phyloP scores from a whole-genome alignment of 805 yeast genomes.

The Wickerhamomyces kurtzmanii region DNA sequence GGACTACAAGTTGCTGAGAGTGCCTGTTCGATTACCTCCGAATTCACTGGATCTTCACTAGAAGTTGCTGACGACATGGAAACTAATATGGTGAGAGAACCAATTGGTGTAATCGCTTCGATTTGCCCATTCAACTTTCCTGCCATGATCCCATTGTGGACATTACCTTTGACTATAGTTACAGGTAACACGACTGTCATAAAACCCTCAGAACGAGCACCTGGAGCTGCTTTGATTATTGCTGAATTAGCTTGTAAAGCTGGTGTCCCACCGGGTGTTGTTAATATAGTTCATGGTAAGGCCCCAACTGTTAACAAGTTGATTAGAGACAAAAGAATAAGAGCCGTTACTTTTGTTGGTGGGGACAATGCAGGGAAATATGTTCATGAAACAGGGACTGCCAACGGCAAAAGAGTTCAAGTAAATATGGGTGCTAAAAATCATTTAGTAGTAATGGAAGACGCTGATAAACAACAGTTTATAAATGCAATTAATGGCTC shows the following conservation, averaged over 20 bases:
- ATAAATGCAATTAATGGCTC: slow-evolving; percentile 63
- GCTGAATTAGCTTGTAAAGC: slow-evolving; percentile 67
- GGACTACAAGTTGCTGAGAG: slow-evolving; percentile 80
- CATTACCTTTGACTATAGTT: slow-evolving; percentile 46
- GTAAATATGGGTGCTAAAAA: slow-evolving; percentile 76
- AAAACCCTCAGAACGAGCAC: slow-evolving; percentile 67
- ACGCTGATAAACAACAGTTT: slow-evolving; percentile 55
- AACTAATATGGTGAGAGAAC: slow-evolving; percentile 62
- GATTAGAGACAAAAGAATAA: slow-evolving; percentile 62
- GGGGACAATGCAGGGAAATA: slow-evolving; percentile 73
- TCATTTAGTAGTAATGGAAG: slow-evolving; percentile 69
- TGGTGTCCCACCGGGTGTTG: slow-evolving; percentile 67
- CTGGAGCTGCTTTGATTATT: slow-evolving; percentile 70
- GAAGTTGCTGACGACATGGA: slow-evolving; percentile 70
- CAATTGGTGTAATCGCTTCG: slow-evolving; percentile 68
- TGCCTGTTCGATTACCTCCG: slow-evolving; percentile 56
- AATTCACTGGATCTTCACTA: slow-evolving; percentile 50
- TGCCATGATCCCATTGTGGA: slow-evolving; percentile 66
- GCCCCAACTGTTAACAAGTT: slow-evolving; percentile 64
- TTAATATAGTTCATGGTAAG: slow-evolving; percentile 66
- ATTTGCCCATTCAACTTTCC: slow-evolving; percentile 81
- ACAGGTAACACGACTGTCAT: slow-evolving; percentile 69
- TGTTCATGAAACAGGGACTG: slow-evolving; percentile 55
- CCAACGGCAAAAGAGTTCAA: slow-evolving; percentile 67
- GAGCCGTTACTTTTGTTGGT: slow-evolving; percentile 73